Base-by-base conservation (phyloP, 31 red algal genomes). In the Endocladia muricata region DNA sequence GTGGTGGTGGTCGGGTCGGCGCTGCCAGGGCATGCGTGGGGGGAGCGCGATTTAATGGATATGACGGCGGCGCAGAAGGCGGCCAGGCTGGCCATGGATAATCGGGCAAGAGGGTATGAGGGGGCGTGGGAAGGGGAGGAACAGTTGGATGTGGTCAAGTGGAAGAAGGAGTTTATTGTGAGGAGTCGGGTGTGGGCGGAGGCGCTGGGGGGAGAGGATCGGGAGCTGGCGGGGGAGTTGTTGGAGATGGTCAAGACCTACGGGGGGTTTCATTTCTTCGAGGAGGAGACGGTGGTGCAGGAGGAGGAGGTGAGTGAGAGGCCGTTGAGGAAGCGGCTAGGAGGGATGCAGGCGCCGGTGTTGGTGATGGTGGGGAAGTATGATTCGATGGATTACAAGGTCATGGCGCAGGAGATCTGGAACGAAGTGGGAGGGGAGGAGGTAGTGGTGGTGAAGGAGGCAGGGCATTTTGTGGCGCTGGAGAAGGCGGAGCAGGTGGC, bases 221-320 rank as follows among this genome's bases (percentile, higher is more conserved):
- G 51, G 17, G 40, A 41, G 36, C 37, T 87, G 28, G 77, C 67
- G n/a, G 55, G 77, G 55, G 43, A 43, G 22, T 33, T 82, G 5
- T 52, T 89, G 21, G 41, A 55, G 11, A 89, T 82, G 86, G 86
- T 77, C 3, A 72, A 59, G 59, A 43, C 57, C 5, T 89, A 89
- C 74, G 47, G 61, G 3, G 86, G 76, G 2, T 89, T 69, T 70
- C 86, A 82, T 71, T 89, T 89, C 77, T 82, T 82, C 49, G 19
- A 57, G 29, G 21, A 35, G 4, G 86, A 89, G 23, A 67, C 72
- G 25, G 51, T 79, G n/a, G 61, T 47, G 29, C 55, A 77, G 55
- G 77, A 76, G 3, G 57, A 89, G 48, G 58, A 39, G 13, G 37
- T 67, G 0, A 61, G 57, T 54, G 61, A 25, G 13, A 41, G 26